Percentiles rank a stretch among this genome's conserved stretches.
Conservation (phyloP, 129 eudicot genomes). For the Kitagawia praeruptora region DNA sequence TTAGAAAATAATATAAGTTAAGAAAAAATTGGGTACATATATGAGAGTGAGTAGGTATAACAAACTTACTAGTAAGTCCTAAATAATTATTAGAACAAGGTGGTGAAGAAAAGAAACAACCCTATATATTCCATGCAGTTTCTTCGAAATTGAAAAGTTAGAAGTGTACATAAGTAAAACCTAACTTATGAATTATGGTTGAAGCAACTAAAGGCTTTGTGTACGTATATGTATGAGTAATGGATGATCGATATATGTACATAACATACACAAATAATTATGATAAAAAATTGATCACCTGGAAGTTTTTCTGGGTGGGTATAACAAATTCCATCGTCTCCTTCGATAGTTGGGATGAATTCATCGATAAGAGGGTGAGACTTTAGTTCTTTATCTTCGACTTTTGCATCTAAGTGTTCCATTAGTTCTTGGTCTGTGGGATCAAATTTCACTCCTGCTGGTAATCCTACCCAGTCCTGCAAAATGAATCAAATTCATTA, state of each 20-base stretch:
- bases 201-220: slow-evolving; percentile 10
- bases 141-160: slow-evolving; percentile 11
- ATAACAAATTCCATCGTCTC: slow-evolving; percentile 99
- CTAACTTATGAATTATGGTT: slow-evolving; percentile 23
- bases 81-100: slow-evolving; percentile 10
- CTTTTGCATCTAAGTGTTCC: slow-evolving; percentile 98
- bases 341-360: slow-evolving; percentile 97
- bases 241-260: background rate
- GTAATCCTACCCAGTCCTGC: slow-evolving; percentile 99
- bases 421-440: slow-evolving; percentile 98
- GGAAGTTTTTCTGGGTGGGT: slow-evolving; percentile 99
- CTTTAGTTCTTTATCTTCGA: slow-evolving; percentile 64
- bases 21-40: background rate
- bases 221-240: background rate
- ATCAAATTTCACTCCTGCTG: slow-evolving; percentile 98
- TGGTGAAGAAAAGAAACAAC: slow-evolving; percentile 15
- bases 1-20: background rate
- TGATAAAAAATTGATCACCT: slow-evolving; percentile 24
- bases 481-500: background rate
- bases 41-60: slow-evolving; percentile 35
- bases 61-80: slow-evolving; percentile 23
- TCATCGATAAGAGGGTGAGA: slow-evolving; percentile 96
- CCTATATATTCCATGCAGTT: slow-evolving; percentile 13
- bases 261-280: background rate
- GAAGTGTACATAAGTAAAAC: slow-evolving; percentile 15